These are phyloP conservation scores for Pterocarpus macrocarpus DNA, from an alignment of 306 rosid genomes.

Conservation along the genomic window DNA sequence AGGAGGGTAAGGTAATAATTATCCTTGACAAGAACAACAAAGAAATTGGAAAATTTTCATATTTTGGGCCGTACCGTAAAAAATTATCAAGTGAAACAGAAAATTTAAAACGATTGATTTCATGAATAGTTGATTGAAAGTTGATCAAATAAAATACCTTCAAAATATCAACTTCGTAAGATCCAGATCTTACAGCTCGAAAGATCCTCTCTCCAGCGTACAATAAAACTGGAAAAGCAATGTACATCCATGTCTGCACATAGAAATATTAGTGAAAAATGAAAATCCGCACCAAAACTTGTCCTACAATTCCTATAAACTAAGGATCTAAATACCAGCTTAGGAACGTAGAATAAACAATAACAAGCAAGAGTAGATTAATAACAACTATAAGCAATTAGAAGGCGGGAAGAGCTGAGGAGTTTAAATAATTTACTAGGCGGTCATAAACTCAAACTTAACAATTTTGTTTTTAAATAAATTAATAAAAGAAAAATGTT, in stretches of 20 bases:
- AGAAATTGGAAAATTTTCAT: background rate
- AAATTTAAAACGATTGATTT: background rate
- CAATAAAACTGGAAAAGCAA: slow-evolving; percentile 76
- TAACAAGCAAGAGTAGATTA: too few relatives aligned
- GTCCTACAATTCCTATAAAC: background rate
- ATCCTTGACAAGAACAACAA: slow-evolving; percentile 17
- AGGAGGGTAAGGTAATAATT: background rate
- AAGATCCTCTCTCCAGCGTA: slow-evolving; percentile 79
- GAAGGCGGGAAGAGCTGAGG: too few relatives aligned
- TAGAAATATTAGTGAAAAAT: slow-evolving; percentile 11
- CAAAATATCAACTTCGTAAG: slow-evolving; percentile 71
- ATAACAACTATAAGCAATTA: too few relatives aligned
- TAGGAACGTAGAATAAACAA: too few relatives aligned
- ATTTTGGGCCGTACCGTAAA: background rate
- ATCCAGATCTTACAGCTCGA: slow-evolving; percentile 82
- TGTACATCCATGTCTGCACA: slow-evolving; percentile 89
- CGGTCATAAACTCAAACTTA: too few relatives aligned
- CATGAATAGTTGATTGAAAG: slow-evolving; percentile 14
- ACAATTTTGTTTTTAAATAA: too few relatives aligned
- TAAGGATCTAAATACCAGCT: background rate
- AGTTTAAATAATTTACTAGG: too few relatives aligned
- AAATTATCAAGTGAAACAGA: background rate
- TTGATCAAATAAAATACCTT: slow-evolving; percentile 61
- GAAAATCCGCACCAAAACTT: background rate
- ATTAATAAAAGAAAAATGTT: too few relatives aligned